Evolutionary conservation across 2,329 filamentous ascomycete species (phyloP).

Genomic region (Achaetomium macrosporum): DNA sequence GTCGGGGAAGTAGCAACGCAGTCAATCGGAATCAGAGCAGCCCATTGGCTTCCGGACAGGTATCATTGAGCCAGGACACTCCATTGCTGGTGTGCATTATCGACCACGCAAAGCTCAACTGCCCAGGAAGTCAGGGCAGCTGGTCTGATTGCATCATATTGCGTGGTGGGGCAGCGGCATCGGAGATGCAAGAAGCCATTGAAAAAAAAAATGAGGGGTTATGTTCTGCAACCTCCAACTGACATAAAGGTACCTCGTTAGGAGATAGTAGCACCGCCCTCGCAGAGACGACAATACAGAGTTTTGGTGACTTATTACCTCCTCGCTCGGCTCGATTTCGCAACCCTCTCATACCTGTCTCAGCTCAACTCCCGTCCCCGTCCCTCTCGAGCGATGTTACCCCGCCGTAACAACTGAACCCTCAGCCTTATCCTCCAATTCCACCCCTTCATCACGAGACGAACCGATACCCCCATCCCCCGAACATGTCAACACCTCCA

Average conservation of each 20-base stretch:
- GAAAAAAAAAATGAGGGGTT: constrained; percentile 9
- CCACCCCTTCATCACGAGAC: neutral
- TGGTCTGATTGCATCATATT: constrained; percentile 4
- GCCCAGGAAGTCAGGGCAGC: neutral
- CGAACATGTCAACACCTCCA: neutral
- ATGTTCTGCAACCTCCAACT: neutral
- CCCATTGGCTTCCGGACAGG: no score
- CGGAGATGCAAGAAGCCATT: neutral
- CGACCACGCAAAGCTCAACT: no score
- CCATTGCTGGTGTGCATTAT: no score
- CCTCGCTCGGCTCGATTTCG: no score
- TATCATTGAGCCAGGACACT: no score
- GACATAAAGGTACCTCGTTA: no score
- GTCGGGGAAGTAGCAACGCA: no score
- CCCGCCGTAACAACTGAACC: neutral
- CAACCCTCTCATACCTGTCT: neutral
- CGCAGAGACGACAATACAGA: no score
- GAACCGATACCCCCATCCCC: neutral
- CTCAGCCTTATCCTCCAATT: neutral
- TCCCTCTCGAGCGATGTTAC: neutral
- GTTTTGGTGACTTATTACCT: no score
- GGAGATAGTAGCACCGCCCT: no score
- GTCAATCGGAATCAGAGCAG: no score
- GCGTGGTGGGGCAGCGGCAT: constrained; percentile 14
- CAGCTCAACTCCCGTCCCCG: neutral